phyloP scores from a whole-genome alignment of 2,329 filamentous ascomycete genomes.

The Trichophaea hybrida region DNA sequence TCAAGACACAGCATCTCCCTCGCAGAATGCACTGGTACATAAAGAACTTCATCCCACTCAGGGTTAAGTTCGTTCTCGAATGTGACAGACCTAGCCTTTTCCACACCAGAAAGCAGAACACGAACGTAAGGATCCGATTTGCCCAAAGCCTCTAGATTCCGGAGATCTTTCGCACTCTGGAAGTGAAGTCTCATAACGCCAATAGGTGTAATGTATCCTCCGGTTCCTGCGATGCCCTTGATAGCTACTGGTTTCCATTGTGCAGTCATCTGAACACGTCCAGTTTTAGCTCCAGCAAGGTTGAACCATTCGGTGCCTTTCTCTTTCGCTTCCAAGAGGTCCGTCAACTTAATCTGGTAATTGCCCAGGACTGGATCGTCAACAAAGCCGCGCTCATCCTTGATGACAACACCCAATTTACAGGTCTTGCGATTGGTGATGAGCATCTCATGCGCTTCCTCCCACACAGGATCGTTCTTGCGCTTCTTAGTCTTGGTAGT shows the following conservation, averaged over 20 bases:
- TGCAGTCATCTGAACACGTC: conserved; percentile 75
- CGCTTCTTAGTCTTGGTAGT: conserved; percentile 85
- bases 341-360: conserved; percentile 89
- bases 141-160: conserved; percentile 87
- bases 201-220: conserved; percentile 83
- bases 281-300: conserved; percentile 62
- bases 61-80: conserved; percentile 93
- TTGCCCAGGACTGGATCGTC: conserved; percentile 74
- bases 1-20: conserved; percentile 78
- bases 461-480: conserved; percentile 94
- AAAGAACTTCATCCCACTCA: conserved; percentile 89
- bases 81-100: conserved; percentile 83
- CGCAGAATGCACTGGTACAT: conserved; percentile 72
- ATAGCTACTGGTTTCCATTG: conserved; percentile 94
- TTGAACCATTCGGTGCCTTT: conserved; percentile 97
- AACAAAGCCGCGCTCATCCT: conserved; percentile 79
- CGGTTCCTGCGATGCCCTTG: conserved; percentile 59
- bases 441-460: conserved; percentile 83
- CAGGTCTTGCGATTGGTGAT: conserved; percentile 87
- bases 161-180: conserved; percentile 63
- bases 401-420: conserved; percentile 80
- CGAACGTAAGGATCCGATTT: conserved; percentile 94
- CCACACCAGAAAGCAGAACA: conserved; percentile 74
- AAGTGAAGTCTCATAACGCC: conserved; percentile 94
- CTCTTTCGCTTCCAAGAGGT: conserved; percentile 77